Conservation (phyloP, 225 moss, liverwort and hornwort genomes). For the Pleurozium schreberi region DNA sequence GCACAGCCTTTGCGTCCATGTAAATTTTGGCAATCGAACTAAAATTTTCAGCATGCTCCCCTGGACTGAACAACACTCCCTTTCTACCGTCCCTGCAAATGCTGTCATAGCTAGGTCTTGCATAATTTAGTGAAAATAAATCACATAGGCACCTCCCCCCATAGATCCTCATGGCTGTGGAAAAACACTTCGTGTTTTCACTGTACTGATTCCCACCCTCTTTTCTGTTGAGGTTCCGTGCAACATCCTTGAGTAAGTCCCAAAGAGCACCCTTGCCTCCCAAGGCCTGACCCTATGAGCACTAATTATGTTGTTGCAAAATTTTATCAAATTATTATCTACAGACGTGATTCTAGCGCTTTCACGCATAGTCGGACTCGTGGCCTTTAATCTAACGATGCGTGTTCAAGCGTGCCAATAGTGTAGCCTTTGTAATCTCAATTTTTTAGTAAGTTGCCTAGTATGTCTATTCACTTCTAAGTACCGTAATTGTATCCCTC, state of each 20-base stretch:
- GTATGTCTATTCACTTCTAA: not conserved
- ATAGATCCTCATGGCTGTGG: not conserved
- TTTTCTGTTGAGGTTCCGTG: not conserved
- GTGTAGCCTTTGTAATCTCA: not conserved
- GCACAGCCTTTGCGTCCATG: accelerated
- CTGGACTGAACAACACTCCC: accelerated
- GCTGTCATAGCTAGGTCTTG: not conserved
- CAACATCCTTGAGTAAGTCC: too few species aligned
- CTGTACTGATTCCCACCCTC: accelerated
- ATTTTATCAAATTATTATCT: too few species aligned
- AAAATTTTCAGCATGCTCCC: too few species aligned
- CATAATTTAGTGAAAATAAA: not conserved
- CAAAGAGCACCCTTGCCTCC: too few species aligned
- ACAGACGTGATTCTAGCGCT: too few species aligned
- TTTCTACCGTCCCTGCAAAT: not conserved
- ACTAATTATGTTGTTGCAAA: too few species aligned
- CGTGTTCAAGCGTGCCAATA: too few species aligned
- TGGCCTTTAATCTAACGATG: too few species aligned
- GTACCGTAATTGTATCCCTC: not conserved
- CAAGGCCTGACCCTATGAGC: too few species aligned
- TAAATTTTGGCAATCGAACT: not conserved
- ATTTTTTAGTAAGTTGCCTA: accelerated
- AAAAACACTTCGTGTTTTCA: not conserved
- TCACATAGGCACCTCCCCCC: accelerated
- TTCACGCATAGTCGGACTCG: too few species aligned